Evolutionary conservation across 2,329 filamentous ascomycete genomes (phyloP), one percentile per base, ranked within the genome.

Genomic region (Tolypocladium cylindrosporum): DNA sequence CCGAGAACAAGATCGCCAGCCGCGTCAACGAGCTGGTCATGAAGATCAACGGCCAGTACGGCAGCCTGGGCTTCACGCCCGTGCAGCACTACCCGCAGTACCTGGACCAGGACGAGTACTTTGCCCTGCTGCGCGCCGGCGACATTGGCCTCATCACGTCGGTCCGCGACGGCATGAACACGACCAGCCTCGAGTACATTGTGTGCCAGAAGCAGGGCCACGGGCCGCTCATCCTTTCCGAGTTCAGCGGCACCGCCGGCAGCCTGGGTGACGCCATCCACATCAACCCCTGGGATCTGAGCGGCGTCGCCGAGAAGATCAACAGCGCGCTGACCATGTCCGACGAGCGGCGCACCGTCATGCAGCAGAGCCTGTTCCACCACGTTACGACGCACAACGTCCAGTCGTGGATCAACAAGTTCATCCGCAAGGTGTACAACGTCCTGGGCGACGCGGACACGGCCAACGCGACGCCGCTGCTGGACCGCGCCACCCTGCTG

Each of bases 161-260:
- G 64, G 92, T 97, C 27, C 86, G 93, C 60, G 94, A 97, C 71
- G 93, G 93, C 59, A 97, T 97, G 92, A 97, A 97, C 77, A 97
- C 93, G 0, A 96, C 92, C 24, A 95, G 91, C 70, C 78, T 97
- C 65, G 94, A 97, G 73, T 97, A 97, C 70, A 86, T 97, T 58
- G 83, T 96, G 59, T 96, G 91, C 71, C 93, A 97, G 73, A 89
- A 90, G 67, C 88, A 94, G 62, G 87, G 86, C 58, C 86, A 92
- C 64, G 90, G 92, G 1, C 93, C 92, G 1, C 78, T 97, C 53
- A 97, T 97, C 63, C 83, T 97, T 31, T 97, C 94, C 16, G 93
- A 97, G 72, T 97, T 97, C 72, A 97, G 92, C 61, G 93, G 93
- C 59, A 97, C 93, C 1, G 91, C 93, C 39, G 90, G 90, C 57